phyloP scores from a whole-genome alignment of 106 monocot genomes.

The Xerophyta viscosa region DNA sequence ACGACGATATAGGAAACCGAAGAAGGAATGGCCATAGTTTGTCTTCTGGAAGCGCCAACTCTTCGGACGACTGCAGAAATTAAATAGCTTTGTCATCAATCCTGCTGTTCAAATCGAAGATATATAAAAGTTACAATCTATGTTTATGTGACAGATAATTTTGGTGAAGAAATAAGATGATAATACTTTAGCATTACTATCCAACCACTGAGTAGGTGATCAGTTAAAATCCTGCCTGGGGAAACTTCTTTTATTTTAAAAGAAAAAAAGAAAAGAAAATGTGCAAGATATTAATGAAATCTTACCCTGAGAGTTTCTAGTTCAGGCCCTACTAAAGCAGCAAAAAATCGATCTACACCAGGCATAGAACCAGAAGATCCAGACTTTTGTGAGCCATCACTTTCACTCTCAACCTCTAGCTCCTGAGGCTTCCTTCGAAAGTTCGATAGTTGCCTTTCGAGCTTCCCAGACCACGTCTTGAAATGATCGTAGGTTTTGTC shows the following conservation, averaged over 20 bases:
- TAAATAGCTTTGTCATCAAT: neutral
- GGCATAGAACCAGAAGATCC: constrained; percentile 32
- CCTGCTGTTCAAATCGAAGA: neutral
- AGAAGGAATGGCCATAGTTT: constrained; percentile 12
- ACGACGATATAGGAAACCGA: constrained; percentile 5
- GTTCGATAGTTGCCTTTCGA: constrained; percentile 47
- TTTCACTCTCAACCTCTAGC: neutral
- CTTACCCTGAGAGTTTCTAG: constrained; percentile 54
- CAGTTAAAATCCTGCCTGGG: too few relatives aligned
- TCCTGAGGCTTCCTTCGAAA: constrained; percentile 25
- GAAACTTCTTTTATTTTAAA: too few relatives aligned
- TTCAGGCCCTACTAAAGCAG: constrained; percentile 72
- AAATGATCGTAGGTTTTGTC: constrained; percentile 54
- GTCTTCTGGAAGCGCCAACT: constrained; percentile 2
- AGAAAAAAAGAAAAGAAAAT: too few relatives aligned
- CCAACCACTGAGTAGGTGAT: too few relatives aligned
- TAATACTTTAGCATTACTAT: too few relatives aligned
- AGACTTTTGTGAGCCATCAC: neutral
- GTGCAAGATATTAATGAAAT: too few relatives aligned
- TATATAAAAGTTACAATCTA: too few relatives aligned
- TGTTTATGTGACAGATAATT: neutral
- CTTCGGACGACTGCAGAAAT: constrained; percentile 4
- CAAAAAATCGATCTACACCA: constrained; percentile 57
- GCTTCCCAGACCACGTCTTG: constrained; percentile 62
- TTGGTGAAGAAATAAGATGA: neutral